These are phyloP conservation scores for Cucurbita argyrosperma DNA, from an alignment of 306 rosid genomes.

Conservation along the genomic window DNA sequence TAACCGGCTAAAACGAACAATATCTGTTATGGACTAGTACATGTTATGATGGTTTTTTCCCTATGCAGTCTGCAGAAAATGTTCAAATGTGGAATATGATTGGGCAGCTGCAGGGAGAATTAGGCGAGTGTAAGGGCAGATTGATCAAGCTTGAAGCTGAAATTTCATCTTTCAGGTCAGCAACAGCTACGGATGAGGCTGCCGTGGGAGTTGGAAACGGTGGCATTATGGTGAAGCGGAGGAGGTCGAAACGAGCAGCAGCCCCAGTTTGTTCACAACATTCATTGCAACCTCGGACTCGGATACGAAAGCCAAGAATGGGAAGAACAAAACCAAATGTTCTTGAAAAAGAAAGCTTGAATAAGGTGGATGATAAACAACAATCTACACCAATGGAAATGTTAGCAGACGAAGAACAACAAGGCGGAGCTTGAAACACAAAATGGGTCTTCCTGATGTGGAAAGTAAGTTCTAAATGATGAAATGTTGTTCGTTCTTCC, in stretches of 20 bases:
- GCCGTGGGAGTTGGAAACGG: neutral
- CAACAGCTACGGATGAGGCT: neutral
- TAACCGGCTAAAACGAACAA: too few species aligned
- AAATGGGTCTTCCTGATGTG: neutral
- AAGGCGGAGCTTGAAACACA: conserved; percentile 1
- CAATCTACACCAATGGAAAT: neutral
- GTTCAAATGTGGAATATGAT: conserved; percentile 24
- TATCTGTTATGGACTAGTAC: too few species aligned
- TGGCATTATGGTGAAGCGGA: neutral
- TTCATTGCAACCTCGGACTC: neutral
- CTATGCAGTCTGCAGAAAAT: conserved; percentile 35
- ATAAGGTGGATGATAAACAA: neutral
- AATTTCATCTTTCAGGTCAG: conserved; percentile 16
- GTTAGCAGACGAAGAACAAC: neutral
- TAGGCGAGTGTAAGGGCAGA: conserved; percentile 25
- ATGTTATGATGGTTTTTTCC: neutral
- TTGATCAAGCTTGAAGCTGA: conserved; percentile 23
- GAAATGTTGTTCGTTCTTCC: neutral
- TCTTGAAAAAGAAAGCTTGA: neutral
- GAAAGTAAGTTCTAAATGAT: neutral
- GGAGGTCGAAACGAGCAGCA: neutral
- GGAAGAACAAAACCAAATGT: neutral
- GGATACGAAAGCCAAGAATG: neutral
- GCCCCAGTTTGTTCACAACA: neutral
- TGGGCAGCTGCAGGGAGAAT: conserved; percentile 29